phyloP scores from a whole-genome alignment of 345 rosid species.

The Lagerstroemia speciosa region DNA sequence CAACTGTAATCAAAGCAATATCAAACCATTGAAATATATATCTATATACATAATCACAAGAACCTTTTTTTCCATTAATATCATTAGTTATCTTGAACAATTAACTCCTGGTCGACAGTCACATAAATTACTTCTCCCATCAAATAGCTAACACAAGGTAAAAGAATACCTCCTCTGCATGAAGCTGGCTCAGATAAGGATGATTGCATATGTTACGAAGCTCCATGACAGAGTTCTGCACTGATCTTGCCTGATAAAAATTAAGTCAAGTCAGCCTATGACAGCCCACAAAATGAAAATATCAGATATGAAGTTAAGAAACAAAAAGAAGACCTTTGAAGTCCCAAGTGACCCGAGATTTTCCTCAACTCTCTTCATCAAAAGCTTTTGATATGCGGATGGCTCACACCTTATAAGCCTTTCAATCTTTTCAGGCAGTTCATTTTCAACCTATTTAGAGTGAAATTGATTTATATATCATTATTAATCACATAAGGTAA shows the following conservation, averaged over 20 bases:
- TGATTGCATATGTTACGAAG: conserved; percentile 94
- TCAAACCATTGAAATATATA: not conserved
- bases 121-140: not conserved
- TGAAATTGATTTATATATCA: conserved; percentile 7
- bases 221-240: conserved; percentile 96
- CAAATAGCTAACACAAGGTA: conserved; percentile 9
- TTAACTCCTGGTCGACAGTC: not conserved
- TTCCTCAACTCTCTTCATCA: conserved; percentile 90
- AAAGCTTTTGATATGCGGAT: conserved; percentile 87
- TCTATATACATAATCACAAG: not conserved
- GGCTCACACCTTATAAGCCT: conserved; percentile 87
- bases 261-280: conserved; percentile 3
- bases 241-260: conserved; percentile 54
- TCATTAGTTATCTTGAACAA: not conserved
- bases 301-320: not conserved
- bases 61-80: no score
- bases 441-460: conserved; percentile 63
- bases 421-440: conserved; percentile 88
- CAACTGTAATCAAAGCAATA: not conserved
- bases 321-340: conserved; percentile 43
- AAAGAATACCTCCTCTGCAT: conserved; percentile 64
- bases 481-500: not conserved
- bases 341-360: conserved; percentile 86
- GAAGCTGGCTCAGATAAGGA: conserved; percentile 95
- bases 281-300: not conserved